Conservation (phyloP, 73 alveolate species). For the Paramecium octaurelia region DNA sequence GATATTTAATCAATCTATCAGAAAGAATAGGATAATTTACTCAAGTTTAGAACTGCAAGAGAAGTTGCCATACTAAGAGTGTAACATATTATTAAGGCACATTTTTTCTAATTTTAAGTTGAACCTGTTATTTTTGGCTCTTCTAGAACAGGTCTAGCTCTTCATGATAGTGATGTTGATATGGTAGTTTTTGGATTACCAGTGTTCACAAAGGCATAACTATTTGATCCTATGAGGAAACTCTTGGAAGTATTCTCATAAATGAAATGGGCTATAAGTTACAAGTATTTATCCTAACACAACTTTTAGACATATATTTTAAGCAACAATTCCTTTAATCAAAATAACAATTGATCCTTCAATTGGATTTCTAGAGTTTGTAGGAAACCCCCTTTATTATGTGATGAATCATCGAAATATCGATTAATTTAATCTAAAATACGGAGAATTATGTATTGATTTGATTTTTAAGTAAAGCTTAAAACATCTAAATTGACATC, state of each 20-base stretch:
- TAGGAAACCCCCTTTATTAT: not conserved
- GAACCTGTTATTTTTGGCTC: constrained; percentile 20
- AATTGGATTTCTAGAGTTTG: not conserved
- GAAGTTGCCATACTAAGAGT: constrained; percentile 9
- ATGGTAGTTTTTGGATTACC: constrained; percentile 21
- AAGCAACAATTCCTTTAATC: constrained; percentile 10
- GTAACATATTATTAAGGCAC: not conserved
- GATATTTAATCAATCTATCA: not conserved
- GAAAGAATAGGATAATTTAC: not conserved
- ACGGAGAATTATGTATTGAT: not conserved
- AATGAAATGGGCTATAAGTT: constrained; percentile 29
- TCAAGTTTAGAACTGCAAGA: constrained; percentile 12
- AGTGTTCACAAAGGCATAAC: not conserved
- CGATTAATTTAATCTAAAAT: not conserved
- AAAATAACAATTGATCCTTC: constrained; percentile 28
- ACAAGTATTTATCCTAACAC: not conserved
- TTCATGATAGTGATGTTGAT: constrained; percentile 40
- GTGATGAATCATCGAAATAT: not conserved
- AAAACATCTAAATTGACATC: not conserved
- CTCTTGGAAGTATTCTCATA: not conserved
- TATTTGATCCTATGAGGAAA: constrained; percentile 37
- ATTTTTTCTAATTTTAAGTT: not conserved
- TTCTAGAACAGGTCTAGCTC: not conserved
- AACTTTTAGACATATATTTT: not conserved
- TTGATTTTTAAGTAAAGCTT: not conserved